A percentile compares a stretch with the other conserved stretches of the same genome.
phyloP scores from a whole-genome alignment of 179 eudicot genomes.

The Beta macrorhiza region DNA sequence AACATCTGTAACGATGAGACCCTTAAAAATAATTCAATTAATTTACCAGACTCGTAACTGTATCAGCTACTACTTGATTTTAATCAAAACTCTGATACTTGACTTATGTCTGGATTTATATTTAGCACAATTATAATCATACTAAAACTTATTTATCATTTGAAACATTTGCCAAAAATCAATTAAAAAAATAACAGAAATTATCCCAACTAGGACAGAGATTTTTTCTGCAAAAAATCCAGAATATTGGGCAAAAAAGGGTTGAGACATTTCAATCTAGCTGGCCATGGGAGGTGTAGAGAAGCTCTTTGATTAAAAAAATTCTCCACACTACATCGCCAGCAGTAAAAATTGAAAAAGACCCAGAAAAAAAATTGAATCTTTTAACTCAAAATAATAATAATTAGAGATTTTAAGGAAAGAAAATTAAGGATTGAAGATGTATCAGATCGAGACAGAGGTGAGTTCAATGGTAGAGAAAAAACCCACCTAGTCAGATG shows the following conservation, averaged over 20 bases:
- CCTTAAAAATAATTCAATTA: neutral
- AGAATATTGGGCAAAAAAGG: neutral
- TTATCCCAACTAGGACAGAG: constrained; percentile 22
- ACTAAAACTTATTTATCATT: too few species aligned
- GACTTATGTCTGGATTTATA: constrained; percentile 28
- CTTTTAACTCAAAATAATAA: neutral
- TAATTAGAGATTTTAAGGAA: neutral
- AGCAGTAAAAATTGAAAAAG: neutral
- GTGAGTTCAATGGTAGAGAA: neutral
- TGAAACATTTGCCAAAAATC: neutral
- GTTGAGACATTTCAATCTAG: constrained; percentile 16
- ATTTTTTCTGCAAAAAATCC: neutral
- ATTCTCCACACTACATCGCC: constrained; percentile 24
- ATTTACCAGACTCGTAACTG: constrained; percentile 37
- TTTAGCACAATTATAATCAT: neutral
- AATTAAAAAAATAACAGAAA: neutral
- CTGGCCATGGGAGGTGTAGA: constrained; percentile 23
- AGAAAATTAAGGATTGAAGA: neutral
- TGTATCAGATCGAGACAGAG: constrained; percentile 26
- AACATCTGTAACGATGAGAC: constrained; percentile 40
- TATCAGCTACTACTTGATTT: constrained; percentile 26
- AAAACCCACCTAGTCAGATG: constrained; percentile 18
- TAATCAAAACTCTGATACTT: constrained; percentile 25
- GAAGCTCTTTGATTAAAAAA: neutral
- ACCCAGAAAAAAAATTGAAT: neutral